Base-by-base conservation (phyloP, 2,329 filamentous ascomycete genomes). In the Chrysoporthe deuterocubensis region DNA sequence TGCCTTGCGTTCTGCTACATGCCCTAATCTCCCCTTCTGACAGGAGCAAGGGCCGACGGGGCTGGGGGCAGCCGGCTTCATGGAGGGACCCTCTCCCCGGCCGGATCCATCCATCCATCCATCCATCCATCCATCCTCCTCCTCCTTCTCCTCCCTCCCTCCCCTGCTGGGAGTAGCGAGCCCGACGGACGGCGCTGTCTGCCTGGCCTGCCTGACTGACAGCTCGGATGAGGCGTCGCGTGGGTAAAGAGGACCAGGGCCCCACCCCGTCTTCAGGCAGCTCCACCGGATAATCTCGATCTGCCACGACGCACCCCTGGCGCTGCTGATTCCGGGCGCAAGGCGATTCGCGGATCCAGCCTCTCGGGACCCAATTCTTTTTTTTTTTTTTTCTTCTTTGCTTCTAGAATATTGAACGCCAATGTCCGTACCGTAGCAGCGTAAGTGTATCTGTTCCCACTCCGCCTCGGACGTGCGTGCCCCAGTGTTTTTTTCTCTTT, bases 321-420 rank as follows among this genome's bases (percentile, higher is more conserved):
- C 37, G 26, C 21, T 48, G 56, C 66, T 67, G 54, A 68, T 56
- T 65, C 54, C 57, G 57, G 26, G 40, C 54, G 66, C 66, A 60
- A 61, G 57, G 48, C 62, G 66, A 68, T 68, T 68, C 66, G 62
- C 60, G 62, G 61, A 40, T 8, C 46, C 62, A 69, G 59, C 50
- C 57, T 64, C 63, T 62, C 64, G 64, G 54, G 50, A 46, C 52
- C 65, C 32, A 44, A 44, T 44, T 57, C 56, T 59, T 58, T 40
- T 58, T n/a, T 48, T 44, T 58, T 56, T 32, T 46, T 16, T 37
- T 21, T 1, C 1, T 21, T 21, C 21, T 56, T 54, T 59, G 14
- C 9, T 46, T 52, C 61, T 67, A 43, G 60, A 62, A 67, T 40
- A 9, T 40, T 26, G 26, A 26, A 26, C 26, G 26, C 26, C 26